Conservation (phyloP, 1,284 basidiomycete species). For the Pseudozyma flocculosa region DNA sequence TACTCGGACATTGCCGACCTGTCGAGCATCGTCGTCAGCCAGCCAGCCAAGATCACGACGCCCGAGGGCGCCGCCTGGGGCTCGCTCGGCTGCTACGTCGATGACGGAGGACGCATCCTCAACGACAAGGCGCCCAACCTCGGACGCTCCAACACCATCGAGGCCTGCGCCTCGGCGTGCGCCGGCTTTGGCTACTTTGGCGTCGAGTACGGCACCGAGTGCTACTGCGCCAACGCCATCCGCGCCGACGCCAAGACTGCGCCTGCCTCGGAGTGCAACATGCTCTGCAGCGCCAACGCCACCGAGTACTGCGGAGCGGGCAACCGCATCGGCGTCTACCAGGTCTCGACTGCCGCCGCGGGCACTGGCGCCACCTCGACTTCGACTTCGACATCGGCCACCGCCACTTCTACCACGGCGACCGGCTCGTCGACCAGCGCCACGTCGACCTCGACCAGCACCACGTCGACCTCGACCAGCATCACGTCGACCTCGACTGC, state of each 20-base stretch:
- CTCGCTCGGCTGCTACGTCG: constrained; percentile 11
- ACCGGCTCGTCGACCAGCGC: background rate
- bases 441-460: constrained; percentile 2
- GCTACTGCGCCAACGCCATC: constrained; percentile 49
- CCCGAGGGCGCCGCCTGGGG: background rate
- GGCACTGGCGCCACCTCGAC: constrained; percentile 58
- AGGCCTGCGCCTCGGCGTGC: constrained; percentile 55
- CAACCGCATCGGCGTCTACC: constrained; percentile 71
- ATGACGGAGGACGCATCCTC: constrained; percentile 3
- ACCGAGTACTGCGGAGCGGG: constrained; percentile 72
- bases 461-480: constrained; percentile 2
- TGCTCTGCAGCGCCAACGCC: constrained; percentile 66
- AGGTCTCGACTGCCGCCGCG: constrained; percentile 60
- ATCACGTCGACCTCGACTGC: constrained; percentile 2
- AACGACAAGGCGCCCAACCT: constrained; percentile 1
- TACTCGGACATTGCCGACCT: constrained; percentile 25
- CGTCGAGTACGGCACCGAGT: constrained; percentile 57
- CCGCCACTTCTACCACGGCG: background rate
- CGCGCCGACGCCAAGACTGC: too few relatives aligned
- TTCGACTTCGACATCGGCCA: too few relatives aligned
- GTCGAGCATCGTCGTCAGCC: constrained; percentile 1
- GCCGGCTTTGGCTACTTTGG: constrained; percentile 58
- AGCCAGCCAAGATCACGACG: constrained; percentile 4
- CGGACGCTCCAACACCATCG: constrained; percentile 30
- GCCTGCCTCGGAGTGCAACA: constrained; percentile 56